A percentile compares a stretch with the other conserved stretches of the same genome.
phyloP scores from a whole-genome alignment of 1,284 basidiomycete species.

The Thecaphora thlaspeos region DNA sequence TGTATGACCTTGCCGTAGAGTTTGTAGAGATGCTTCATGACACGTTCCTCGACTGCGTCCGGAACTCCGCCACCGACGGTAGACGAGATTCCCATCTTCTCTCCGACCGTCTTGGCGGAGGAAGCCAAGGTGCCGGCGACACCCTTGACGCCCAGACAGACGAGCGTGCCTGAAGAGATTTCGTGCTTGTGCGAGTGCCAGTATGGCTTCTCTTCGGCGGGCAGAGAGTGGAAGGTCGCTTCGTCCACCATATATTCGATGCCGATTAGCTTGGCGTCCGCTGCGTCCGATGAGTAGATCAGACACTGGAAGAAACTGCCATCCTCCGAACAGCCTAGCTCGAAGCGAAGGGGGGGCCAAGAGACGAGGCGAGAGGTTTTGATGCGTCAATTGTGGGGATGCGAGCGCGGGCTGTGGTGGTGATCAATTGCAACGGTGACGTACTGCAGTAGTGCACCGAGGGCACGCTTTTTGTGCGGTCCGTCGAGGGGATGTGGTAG shows the following conservation, averaged over 20 bases:
- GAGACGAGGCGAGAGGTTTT: no score
- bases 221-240: slow-evolving; percentile 60
- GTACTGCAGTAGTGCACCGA: slow-evolving; percentile 29
- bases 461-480: slow-evolving; percentile 21
- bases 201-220: slow-evolving; percentile 62
- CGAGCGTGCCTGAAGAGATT: slow-evolving; percentile 63
- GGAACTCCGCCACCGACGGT: slow-evolving; percentile 21
- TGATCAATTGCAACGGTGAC: no score
- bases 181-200: slow-evolving; percentile 64
- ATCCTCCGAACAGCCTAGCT: slow-evolving; percentile 9
- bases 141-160: slow-evolving; percentile 38
- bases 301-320: slow-evolving; percentile 46
- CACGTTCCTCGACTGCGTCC: slow-evolving; percentile 22
- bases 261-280: slow-evolving; percentile 63
- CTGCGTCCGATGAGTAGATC: slow-evolving; percentile 62
- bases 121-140: slow-evolving; percentile 10
- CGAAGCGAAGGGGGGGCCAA: no score
- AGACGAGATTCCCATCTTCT: slow-evolving; percentile 4
- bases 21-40: slow-evolving; percentile 13
- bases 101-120: slow-evolving; percentile 12
- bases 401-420: no score
- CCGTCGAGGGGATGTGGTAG: slow-evolving; percentile 31
- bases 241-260: slow-evolving; percentile 64
- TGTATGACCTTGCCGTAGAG: slow-evolving; percentile 12
- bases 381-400: no score